Base-by-base conservation (phyloP, 2,329 filamentous ascomycete species). In the Stachybotrys elegans region DNA sequence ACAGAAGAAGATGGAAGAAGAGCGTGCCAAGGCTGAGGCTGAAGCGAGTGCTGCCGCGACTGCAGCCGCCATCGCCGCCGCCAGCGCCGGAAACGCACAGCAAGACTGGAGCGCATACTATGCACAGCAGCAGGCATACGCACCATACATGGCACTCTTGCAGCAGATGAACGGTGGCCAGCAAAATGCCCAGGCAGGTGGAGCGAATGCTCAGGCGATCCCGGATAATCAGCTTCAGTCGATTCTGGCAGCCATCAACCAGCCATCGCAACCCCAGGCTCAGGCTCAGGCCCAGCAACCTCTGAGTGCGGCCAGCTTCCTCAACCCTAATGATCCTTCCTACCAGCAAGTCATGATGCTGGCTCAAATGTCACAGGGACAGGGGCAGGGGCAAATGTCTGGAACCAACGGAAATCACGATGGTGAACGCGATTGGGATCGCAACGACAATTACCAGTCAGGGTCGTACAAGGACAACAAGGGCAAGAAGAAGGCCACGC, bases 231-330 rank as follows among this genome's bases (percentile, higher is more conserved):
- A 71, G 46, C 58, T 72, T 4, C 68, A 72, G 51, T 70, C 69
- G 7, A 62, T 72, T n/a, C 53, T 72, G 29, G 66, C 67, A 9
- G 67, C 67, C 39, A 67, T 72, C 34, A 63, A 63, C 48, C 67
- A 70, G 45, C 56, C 61, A n/a, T 45, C 55, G 12, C 56, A 59
- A 57, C 34, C 38, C 44, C 19, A n/a, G n/a, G 46, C 42, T 14
- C 57, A 51, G 41, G 39, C 48, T 25, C 31, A 40, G 22, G 44
- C 49, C 16, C 51, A 48, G 22, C 51, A 52, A 45, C 47, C 45
- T 11, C 34, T 49, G 13, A 59, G 47, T 25, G 22, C 47, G 2
- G 47, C 54, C 7, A 49, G 50, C 38, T 61, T 57, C 40, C 53
- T 65, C 8, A 65, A 67, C 46, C 60, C 66, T 5, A 63, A 62